A percentile compares a stretch with the other conserved stretches of the same genome.
These are phyloP conservation scores for Fusarium sp. DNA, from an alignment of 2,329 filamentous ascomycete genomes.

Conservation along the genomic window DNA sequence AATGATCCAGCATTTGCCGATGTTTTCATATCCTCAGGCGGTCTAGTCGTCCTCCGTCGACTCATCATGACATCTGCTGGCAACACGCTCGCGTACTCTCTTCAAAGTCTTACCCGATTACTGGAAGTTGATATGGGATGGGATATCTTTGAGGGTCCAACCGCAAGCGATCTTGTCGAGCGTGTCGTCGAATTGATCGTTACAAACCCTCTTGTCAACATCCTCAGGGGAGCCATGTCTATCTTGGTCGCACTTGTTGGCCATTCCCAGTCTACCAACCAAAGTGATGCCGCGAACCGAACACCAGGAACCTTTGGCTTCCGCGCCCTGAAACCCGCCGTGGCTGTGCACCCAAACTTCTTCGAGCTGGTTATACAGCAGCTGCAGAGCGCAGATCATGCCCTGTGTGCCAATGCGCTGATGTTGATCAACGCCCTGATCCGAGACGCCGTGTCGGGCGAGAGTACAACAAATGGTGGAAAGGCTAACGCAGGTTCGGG, in stretches of 20 bases:
- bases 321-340: constrained; percentile 88
- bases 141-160: constrained; percentile 79
- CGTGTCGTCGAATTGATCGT: constrained; percentile 92
- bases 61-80: constrained; percentile 86
- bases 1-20: constrained; percentile 97
- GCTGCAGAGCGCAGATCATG: constrained; percentile 92
- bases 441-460: constrained; percentile 85
- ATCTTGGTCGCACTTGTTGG: constrained; percentile 94
- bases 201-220: constrained; percentile 95
- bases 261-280: constrained; percentile 72
- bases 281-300: constrained; percentile 46
- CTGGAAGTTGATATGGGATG: constrained; percentile 98
- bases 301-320: constrained; percentile 80
- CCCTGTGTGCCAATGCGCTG: constrained; percentile 92
- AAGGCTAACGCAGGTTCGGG: constrained; percentile 42
- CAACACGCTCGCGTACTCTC: constrained; percentile 94
- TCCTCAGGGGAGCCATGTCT: constrained; percentile 94
- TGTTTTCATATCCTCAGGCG: constrained; percentile 91
- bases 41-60: constrained; percentile 80
- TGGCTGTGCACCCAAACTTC: constrained; percentile 92
- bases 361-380: constrained; percentile 93
- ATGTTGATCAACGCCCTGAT: constrained; percentile 96
- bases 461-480: constrained; percentile 58
- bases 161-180: constrained; percentile 73
- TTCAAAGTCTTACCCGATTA: constrained; percentile 86